Base-by-base conservation (phyloP, 1,139 yeast species). In the Yamadazyma oceani region DNA sequence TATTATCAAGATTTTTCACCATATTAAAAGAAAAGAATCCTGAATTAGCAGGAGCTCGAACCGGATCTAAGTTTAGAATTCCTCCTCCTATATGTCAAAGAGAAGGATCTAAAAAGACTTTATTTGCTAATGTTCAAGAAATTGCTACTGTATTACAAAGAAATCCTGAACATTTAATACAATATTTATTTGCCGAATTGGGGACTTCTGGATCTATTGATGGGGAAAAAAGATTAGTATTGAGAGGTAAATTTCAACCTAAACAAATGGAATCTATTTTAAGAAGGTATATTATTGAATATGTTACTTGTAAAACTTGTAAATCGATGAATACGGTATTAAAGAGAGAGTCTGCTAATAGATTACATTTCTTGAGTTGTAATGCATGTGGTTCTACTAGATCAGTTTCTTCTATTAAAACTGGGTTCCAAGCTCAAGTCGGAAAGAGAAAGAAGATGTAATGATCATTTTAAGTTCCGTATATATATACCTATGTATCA, bases 191-290 rank as follows among this genome's bases (percentile, higher is more conserved):
- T 67, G 97, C 98, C 2, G 99, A 92, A 73, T 77, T 92, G 78
- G 99, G 98, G 82, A 92, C 99, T 17, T 88, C 97, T 2, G 99
- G 99, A 60, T 90, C 97, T 42, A 92, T 92, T 45, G 99, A 92
- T 69, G 98, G 97, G 62, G 90, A 89, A 64, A 87, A 89, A 74
- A 84, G 98, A 67, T 79, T 92, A 60, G 90, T 92, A 47, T 89
- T 92, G 64, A 92, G 89, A 76, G 99, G 99, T 73, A 86, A 95
- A 66, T 92, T 89, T 77, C 95, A 85, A 69, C 96, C 96, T 54
- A 92, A 92, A 70, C 97, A 90, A 67, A 83, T 92, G 78, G 98
- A 92, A 69, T 85, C 90, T 46, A 96, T 92, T 48, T 78, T 92
- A 66, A 85, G 97, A 75, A 82, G 97, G 68, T 92, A 94, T 68